Base-by-base conservation (phyloP, 2,329 filamentous ascomycete species). In the Fusarium buxicola region DNA sequence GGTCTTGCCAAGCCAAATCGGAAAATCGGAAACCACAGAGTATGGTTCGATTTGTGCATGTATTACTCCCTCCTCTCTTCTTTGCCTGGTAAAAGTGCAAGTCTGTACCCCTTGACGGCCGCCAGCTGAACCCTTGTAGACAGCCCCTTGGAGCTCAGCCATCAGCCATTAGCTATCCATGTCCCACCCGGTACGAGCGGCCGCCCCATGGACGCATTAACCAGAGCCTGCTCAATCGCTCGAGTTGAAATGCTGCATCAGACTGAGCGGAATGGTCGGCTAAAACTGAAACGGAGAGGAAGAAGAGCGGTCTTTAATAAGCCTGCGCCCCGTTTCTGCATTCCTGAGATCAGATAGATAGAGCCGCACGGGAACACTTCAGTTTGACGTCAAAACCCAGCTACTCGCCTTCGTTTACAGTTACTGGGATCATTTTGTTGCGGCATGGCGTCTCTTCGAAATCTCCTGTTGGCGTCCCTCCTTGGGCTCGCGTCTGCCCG, bases 401-500 rank as follows among this genome's bases (percentile, higher is more conserved):
- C 9, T 40, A 8, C 16, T 18, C 15, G 27, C 8, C 43, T 35
- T 36, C 13, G 16, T 43, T 11, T 13, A 15, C 7, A 4, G 21
- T 21, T 21, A 21, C 21, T 21, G 21, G 21, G 21, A 21, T 4
- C 21, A 13, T 46, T 24, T 36, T 2, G 15, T 32, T 34, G 21
- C 18, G 36, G n/a, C 30, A 69, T 69, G 66, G 43, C 55, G 49
- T 55, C 58, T 52, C 60, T 70, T 46, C 67, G 64, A 43, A 39
- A 45, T 28, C 49, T 68, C 21, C 60, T 72, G 10, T 47, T 72
- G 15, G 58, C 68, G 12, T 66, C 68, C 4, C 38, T 75, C n/a
- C 44, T 72, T 24, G 66, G 66, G 34, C 16, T 69, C 4, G 63
- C 65, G 8, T 47, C 66, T 7, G 65, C 70, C n/a, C 74, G 73